Evolutionary conservation across 2,329 filamentous ascomycete species (phyloP).

Genomic region (Aaosphaeria pasadenensis): DNA sequence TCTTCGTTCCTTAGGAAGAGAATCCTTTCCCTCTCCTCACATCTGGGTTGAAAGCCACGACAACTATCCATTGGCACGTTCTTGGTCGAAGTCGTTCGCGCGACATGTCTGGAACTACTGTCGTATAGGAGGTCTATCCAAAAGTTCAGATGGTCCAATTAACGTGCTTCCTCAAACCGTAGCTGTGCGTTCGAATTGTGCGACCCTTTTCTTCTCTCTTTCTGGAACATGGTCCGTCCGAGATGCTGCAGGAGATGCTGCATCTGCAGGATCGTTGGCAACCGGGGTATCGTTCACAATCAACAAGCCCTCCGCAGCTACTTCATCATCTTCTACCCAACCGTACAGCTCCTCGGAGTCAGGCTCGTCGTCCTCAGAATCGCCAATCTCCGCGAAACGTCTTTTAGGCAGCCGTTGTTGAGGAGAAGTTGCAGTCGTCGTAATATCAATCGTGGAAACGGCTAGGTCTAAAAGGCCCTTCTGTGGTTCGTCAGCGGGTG

Average conservation of each 20-base stretch:
- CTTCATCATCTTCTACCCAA: slow-evolving; percentile 64
- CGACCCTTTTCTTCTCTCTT: slow-evolving; percentile 20
- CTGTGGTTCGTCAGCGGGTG: slow-evolving; percentile 22
- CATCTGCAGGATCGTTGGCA: slow-evolving; percentile 7
- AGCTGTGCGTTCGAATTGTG: slow-evolving; percentile 4
- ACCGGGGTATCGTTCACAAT: slow-evolving; percentile 22
- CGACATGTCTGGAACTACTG: no score
- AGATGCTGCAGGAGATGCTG: slow-evolving; percentile 6
- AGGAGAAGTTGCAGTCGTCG: slow-evolving; percentile 15
- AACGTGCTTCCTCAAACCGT: no score
- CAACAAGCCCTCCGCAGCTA: slow-evolving; percentile 40
- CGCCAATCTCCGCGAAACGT: slow-evolving; percentile 53
- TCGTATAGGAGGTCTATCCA: no score
- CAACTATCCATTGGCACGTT: no score
- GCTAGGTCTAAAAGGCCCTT: slow-evolving; percentile 31
- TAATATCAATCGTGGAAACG: slow-evolving; percentile 28
- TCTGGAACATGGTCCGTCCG: slow-evolving; percentile 16
- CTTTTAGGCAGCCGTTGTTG: slow-evolving; percentile 54
- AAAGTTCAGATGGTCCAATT: no score
- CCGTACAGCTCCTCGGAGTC: slow-evolving; percentile 67
- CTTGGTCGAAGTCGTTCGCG: no score
- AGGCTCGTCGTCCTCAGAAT: slow-evolving; percentile 61
- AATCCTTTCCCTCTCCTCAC: no score
- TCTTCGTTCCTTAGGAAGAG: no score
- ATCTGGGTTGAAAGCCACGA: no score